Evolutionary conservation across 768 basidiomycete species (phyloP), one percentile per base, ranked within the genome.

Genomic region (Tricholoma matsutake): DNA sequence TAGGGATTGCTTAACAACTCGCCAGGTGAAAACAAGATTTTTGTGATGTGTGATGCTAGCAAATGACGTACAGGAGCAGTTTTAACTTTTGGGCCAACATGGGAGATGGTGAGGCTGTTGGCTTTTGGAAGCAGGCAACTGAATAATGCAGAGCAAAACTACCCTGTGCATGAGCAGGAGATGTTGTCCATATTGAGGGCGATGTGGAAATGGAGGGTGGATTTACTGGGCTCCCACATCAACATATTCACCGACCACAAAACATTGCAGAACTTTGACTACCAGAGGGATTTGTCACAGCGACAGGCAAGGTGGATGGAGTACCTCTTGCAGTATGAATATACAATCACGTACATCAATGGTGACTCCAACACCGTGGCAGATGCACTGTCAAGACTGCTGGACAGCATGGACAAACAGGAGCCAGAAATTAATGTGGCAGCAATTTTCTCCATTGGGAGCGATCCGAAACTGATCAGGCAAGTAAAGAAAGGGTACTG

Each of bases 361-460:
- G n/a, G n/a, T n/a, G n/a, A n/a, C n/a, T n/a, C n/a, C n/a, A 78
- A 78, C 59, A 64, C 62, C 1, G 69, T 67, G 2, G 72, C 76
- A 0, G 74, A 80, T 58, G 70, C 75, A 0, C 63, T 80, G 3
- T 78, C 76, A n/a, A n/a, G n/a, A n/a, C n/a, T n/a, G n/a, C n/a
- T n/a, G n/a, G n/a, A n/a, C n/a, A n/a, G n/a, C n/a, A n/a, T n/a
- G n/a, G n/a, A n/a, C n/a, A n/a, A n/a, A n/a, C n/a, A n/a, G n/a
- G n/a, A n/a, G n/a, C n/a, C n/a, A n/a, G n/a, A n/a, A n/a, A n/a
- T n/a, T n/a, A n/a, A n/a, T n/a, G n/a, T n/a, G n/a, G n/a, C n/a
- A n/a, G n/a, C n/a, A n/a, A n/a, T n/a, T n/a, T n/a, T n/a, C n/a
- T n/a, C n/a, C n/a, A n/a, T n/a, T n/a, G n/a, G n/a, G n/a, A n/a